Evolutionary conservation across 2,329 filamentous ascomycete species (phyloP).

Genomic region (Neonectria faginata): DNA sequence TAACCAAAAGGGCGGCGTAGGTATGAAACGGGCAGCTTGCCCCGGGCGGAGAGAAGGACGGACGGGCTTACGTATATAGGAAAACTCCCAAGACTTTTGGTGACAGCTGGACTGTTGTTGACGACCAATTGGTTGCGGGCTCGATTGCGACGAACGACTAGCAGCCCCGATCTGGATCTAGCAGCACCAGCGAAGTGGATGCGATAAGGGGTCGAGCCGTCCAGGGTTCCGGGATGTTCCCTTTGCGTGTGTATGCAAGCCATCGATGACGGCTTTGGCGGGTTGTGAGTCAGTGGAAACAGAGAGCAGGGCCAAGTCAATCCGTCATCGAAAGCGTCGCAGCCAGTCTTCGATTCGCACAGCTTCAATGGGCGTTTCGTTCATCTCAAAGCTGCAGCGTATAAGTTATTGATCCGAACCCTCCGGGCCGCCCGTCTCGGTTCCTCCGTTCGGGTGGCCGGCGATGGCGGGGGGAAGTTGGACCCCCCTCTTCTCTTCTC

Average conservation of each 20-base stretch:
- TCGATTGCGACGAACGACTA: conserved; percentile 42
- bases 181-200: conserved; percentile 41
- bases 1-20: conserved; percentile 19
- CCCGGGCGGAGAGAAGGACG: conserved; percentile 36
- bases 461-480: conserved; percentile 17
- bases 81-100: conserved; percentile 36
- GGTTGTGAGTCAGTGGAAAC: neutral
- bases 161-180: conserved; percentile 44
- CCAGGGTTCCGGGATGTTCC: conserved; percentile 36
- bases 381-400: neutral
- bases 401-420: neutral
- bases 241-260: conserved; percentile 9
- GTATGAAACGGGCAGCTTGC: conserved; percentile 30
- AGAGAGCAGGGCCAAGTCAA: neutral
- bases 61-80: conserved; percentile 42
- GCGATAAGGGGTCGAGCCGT: conserved; percentile 40
- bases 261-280: conserved; percentile 21
- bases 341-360: neutral
- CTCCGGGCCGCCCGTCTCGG: conserved; percentile 10
- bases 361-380: neutral
- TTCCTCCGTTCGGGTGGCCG: conserved; percentile 1
- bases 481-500: neutral
- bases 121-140: conserved; percentile 41
- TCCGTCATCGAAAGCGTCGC: neutral
- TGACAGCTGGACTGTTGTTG: conserved; percentile 32